Conservation (phyloP, 139 green algal genomes). For the Microglena sp. region DNA sequence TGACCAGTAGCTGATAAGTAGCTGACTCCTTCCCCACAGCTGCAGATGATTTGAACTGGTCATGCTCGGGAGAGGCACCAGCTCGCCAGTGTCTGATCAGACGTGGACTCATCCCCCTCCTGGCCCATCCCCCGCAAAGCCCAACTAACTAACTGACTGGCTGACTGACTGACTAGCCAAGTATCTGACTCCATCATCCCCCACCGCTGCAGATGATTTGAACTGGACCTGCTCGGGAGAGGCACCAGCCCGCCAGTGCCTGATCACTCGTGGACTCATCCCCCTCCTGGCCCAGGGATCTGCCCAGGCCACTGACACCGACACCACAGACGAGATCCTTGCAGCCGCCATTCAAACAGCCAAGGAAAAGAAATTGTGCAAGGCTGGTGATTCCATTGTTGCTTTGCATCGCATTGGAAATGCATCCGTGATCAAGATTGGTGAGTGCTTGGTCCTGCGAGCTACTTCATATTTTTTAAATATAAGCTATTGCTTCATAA, state of each 20-base stretch:
- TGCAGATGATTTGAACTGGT: too few species aligned
- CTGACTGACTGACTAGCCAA: too few species aligned
- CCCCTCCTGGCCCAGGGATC: conserved; percentile 85
- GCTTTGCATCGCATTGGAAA: conserved; percentile 92
- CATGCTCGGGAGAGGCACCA: conserved; percentile 70
- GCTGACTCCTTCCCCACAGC: too few species aligned
- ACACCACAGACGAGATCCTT: conserved; percentile 89
- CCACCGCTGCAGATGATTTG: too few species aligned
- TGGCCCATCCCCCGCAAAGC: too few species aligned
- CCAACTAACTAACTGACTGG: too few species aligned
- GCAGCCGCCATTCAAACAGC: conserved; percentile 78
- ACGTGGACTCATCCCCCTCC: conserved; percentile 75
- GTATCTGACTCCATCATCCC: too few species aligned
- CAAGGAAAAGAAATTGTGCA: conserved; percentile 63
- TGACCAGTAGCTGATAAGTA: too few species aligned
- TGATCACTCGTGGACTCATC: conserved; percentile 77
- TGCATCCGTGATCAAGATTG: conserved; percentile 92
- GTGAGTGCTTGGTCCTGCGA: too few species aligned
- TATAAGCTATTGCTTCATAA: not conserved
- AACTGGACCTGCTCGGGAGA: conserved; percentile 82
- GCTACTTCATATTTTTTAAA: too few species aligned
- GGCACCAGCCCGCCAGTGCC: conserved; percentile 66
- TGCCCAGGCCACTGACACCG: conserved; percentile 72
- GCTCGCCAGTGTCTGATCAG: conserved; percentile 71
- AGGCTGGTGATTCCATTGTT: conserved; percentile 75